phyloP scores from a whole-genome alignment of 805 yeast genomes.

The Wickerhamomyces chambardii region DNA sequence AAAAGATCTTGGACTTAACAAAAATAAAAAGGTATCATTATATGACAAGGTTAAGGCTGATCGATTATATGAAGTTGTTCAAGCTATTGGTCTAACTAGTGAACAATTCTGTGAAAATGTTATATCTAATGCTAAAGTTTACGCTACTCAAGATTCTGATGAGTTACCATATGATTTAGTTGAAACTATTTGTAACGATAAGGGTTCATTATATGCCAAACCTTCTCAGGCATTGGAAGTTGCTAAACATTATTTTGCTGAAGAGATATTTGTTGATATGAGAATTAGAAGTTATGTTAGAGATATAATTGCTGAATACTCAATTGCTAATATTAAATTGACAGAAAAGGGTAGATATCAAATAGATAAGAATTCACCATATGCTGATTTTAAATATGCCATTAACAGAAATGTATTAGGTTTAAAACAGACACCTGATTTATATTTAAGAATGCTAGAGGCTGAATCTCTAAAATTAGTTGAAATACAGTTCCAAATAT shows the following conservation, averaged over 20 bases:
- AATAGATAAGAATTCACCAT: constrained; percentile 74
- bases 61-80: constrained; percentile 53
- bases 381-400: constrained; percentile 88
- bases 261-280: constrained; percentile 75
- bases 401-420: constrained; percentile 72
- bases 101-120: constrained; percentile 79
- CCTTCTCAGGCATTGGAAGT: constrained; percentile 59
- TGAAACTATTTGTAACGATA: constrained; percentile 25
- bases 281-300: constrained; percentile 65
- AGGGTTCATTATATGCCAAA: constrained; percentile 41
- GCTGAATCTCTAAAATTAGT: constrained; percentile 80
- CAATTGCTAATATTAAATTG: constrained; percentile 61
- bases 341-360: constrained; percentile 78
- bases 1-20: constrained; percentile 22
- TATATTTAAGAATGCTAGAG: constrained; percentile 80
- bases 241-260: constrained; percentile 66
- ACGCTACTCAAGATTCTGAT: constrained; percentile 61
- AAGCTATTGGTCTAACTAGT: constrained; percentile 70
- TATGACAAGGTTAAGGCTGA: constrained; percentile 64
- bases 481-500: constrained; percentile 47
- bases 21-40: constrained; percentile 36
- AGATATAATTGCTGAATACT: constrained; percentile 51
- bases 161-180: constrained; percentile 55
- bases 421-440: constrained; percentile 66
- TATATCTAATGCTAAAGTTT: constrained; percentile 54